phyloP scores from a whole-genome alignment of 352 stramenopile genomes.

The Phytophthora europaea region DNA sequence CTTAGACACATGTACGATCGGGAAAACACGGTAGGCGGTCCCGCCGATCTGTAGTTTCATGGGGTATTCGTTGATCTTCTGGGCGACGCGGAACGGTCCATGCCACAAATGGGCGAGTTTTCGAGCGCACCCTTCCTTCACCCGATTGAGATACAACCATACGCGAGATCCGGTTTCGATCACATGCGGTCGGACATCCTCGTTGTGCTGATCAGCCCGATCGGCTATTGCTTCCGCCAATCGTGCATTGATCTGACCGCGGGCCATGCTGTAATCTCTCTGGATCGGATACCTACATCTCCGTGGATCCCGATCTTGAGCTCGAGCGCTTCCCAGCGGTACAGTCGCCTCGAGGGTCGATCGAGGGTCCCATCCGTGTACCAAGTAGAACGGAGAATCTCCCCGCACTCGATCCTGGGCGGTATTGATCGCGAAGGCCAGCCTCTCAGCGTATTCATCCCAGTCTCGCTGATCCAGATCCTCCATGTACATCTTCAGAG shows the following conservation, averaged over 20 bases:
- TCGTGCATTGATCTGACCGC: background rate
- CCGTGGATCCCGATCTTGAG: background rate
- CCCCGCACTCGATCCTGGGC: background rate
- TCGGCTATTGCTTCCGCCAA: background rate
- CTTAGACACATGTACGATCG: background rate
- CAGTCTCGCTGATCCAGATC: background rate
- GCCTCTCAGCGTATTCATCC: background rate
- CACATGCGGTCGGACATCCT: background rate
- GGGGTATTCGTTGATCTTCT: background rate
- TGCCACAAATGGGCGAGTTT: background rate
- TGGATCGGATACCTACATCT: background rate
- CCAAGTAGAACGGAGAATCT: background rate
- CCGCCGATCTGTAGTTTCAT: background rate
- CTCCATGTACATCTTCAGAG: background rate
- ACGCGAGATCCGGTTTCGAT: background rate
- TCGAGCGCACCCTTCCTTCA: background rate
- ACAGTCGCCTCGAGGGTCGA: background rate
- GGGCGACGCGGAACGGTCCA: background rate
- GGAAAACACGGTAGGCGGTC: background rate
- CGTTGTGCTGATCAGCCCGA: background rate
- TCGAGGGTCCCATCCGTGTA: background rate
- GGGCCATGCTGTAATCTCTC: background rate
- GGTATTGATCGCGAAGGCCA: background rate
- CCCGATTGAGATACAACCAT: background rate
- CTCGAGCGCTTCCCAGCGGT: no score